These are phyloP conservation scores for Spizellomyces punctatus DNA, from an alignment of 192 early-diverging fungal genomes.

Conservation along the genomic window DNA sequence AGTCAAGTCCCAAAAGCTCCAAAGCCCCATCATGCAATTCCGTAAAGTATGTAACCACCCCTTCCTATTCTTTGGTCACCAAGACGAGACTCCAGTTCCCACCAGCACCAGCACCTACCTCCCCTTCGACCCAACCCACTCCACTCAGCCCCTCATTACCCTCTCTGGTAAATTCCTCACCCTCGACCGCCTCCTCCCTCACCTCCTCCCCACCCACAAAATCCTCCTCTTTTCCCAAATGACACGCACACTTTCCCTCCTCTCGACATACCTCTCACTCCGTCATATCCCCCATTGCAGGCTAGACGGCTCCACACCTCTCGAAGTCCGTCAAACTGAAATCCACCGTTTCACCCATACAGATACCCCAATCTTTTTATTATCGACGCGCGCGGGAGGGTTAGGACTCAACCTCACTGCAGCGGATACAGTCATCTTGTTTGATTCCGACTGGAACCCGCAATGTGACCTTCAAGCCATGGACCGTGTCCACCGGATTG, in stretches of 20 bases:
- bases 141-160: slow-evolving; percentile 50
- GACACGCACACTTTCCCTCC: slow-evolving; percentile 83
- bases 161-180: slow-evolving; percentile 87
- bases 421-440: slow-evolving; percentile 97
- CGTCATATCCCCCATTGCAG: slow-evolving; percentile 24
- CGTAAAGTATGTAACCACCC: slow-evolving; percentile 98
- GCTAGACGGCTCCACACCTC: slow-evolving; percentile 45
- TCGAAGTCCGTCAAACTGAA: slow-evolving; percentile 19
- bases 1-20: slow-evolving; percentile 43
- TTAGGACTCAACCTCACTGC: slow-evolving; percentile 96
- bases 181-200: slow-evolving; percentile 79
- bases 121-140: too few relatives aligned
- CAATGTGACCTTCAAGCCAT: slow-evolving; percentile 94
- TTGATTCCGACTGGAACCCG: slow-evolving; percentile 89
- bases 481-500: slow-evolving; percentile 95
- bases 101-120: too few relatives aligned
- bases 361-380: slow-evolving; percentile 69
- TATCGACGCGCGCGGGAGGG: slow-evolving; percentile 94
- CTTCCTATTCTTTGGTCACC: slow-evolving; percentile 83
- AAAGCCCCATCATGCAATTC: slow-evolving; percentile 76
- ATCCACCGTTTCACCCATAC: slow-evolving; percentile 53
- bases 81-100: slow-evolving; percentile 52
- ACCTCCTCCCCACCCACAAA: slow-evolving; percentile 84
- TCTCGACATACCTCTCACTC: slow-evolving; percentile 54
- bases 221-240: slow-evolving; percentile 96